These are phyloP conservation scores for Poa annua DNA, from an alignment of 176 grass and related monocot genomes.

Conservation along the genomic window DNA sequence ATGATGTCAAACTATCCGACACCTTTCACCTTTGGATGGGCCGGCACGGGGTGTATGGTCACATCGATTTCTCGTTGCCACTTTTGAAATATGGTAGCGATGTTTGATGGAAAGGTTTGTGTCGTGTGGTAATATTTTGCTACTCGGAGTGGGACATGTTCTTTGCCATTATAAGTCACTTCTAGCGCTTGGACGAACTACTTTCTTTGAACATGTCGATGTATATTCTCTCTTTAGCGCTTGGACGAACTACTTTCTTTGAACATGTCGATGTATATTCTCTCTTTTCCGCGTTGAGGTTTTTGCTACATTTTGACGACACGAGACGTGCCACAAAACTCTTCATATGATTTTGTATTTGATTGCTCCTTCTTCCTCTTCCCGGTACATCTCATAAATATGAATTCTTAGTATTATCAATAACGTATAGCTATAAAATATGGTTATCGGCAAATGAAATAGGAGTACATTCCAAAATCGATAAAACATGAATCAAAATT, in stretches of 20 bases:
- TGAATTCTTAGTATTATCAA: too few species aligned
- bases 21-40: neutral
- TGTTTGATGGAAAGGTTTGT: neutral
- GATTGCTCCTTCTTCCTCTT: too few species aligned
- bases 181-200: neutral
- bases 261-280: neutral
- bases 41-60: neutral
- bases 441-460: too few species aligned
- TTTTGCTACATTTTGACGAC: too few species aligned
- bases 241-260: neutral
- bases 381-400: too few species aligned
- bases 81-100: neutral
- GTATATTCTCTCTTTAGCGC: neutral
- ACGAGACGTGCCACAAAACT: too few species aligned
- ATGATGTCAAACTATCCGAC: neutral
- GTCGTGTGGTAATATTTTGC: neutral
- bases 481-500: too few species aligned
- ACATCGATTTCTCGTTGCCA: neutral
- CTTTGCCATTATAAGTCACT: neutral
- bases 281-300: neutral
- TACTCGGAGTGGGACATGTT: neutral
- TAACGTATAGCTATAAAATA: too few species aligned
- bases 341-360: too few species aligned
- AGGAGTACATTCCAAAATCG: too few species aligned
- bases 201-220: neutral